A percentile compares a stretch with the other conserved stretches of the same genome.
Evolutionary conservation across 164 flowering plant genomes (phyloP).

Genomic region (Chloranthus sessilifolius): DNA sequence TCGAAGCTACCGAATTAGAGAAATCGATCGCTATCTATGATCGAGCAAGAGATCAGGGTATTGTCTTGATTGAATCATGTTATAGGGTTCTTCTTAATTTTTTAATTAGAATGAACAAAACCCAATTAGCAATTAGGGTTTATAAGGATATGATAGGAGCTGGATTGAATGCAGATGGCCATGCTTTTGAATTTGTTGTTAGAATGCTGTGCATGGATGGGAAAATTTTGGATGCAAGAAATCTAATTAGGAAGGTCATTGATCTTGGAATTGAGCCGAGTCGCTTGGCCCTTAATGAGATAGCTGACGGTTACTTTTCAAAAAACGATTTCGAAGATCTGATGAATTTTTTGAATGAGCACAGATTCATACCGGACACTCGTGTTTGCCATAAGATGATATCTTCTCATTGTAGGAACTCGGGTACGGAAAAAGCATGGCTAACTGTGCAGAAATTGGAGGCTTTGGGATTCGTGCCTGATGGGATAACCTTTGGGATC

Average conservation of each 20-base stretch:
- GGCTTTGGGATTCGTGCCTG: slow-evolving; percentile 50
- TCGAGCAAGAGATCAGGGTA: slow-evolving; percentile 31
- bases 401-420: slow-evolving; percentile 35
- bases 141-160: slow-evolving; percentile 44
- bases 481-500: slow-evolving; percentile 66
- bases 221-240: slow-evolving; percentile 64
- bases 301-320: slow-evolving; percentile 58
- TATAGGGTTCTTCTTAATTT: slow-evolving; percentile 32
- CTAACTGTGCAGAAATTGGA: slow-evolving; percentile 44
- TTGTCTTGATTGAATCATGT: slow-evolving; percentile 41
- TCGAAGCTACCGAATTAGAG: slow-evolving; percentile 31
- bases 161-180: slow-evolving; percentile 20
- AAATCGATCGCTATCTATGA: slow-evolving; percentile 41
- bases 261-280: slow-evolving; percentile 41
- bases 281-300: slow-evolving; percentile 32
- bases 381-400: slow-evolving; percentile 56
- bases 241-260: slow-evolving; percentile 41
- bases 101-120: slow-evolving; percentile 36
- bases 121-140: slow-evolving; percentile 36
- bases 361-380: slow-evolving; percentile 36
- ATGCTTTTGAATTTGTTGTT: slow-evolving; percentile 30
- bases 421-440: slow-evolving; percentile 48
- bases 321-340: slow-evolving; percentile 71
- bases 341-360: slow-evolving; percentile 50
- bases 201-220: slow-evolving; percentile 44